Percentiles rank a stretch among this genome's conserved stretches.
Conservation (phyloP, 805 yeast species). For the Candida argentea region DNA sequence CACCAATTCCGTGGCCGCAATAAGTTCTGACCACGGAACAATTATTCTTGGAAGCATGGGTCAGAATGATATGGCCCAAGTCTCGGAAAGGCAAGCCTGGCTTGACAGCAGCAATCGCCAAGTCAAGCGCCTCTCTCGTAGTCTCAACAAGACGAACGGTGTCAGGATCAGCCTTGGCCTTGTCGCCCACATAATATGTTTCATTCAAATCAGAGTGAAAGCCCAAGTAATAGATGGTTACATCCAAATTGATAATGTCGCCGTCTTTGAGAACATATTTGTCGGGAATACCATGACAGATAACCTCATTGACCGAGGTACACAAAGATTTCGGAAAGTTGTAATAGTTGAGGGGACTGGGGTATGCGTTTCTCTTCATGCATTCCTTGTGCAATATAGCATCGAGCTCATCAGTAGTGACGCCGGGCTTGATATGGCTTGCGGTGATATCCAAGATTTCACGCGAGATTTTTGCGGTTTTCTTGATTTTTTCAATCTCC, state of each 20-base stretch:
- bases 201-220: slow-evolving; percentile 93
- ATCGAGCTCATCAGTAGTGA: slow-evolving; percentile 90
- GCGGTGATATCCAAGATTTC: slow-evolving; percentile 89
- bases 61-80: slow-evolving; percentile 81
- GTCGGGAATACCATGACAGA: slow-evolving; percentile 97
- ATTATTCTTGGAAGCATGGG: slow-evolving; percentile 65
- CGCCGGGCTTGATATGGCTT: slow-evolving; percentile 72
- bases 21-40: slow-evolving; percentile 85
- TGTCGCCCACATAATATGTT: slow-evolving; percentile 92
- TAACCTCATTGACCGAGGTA: slow-evolving; percentile 88
- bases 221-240: slow-evolving; percentile 77
- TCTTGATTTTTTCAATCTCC: slow-evolving; percentile 64
- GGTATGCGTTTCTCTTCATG: slow-evolving; percentile 80
- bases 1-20: slow-evolving; percentile 90
- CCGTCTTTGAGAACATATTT: slow-evolving; percentile 81
- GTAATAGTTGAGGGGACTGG: slow-evolving; percentile 90
- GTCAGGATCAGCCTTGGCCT: slow-evolving; percentile 69
- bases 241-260: slow-evolving; percentile 87
- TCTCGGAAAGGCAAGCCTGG: slow-evolving; percentile 88
- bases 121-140: slow-evolving; percentile 76
- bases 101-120: slow-evolving; percentile 75
- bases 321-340: slow-evolving; percentile 89
- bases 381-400: slow-evolving; percentile 80
- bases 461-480: slow-evolving; percentile 68
- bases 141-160: slow-evolving; percentile 81